Evolutionary conservation across 179 eudicot species (phyloP), one percentile per base, ranked within the genome.

Genomic region (Beta lomatogona): DNA sequence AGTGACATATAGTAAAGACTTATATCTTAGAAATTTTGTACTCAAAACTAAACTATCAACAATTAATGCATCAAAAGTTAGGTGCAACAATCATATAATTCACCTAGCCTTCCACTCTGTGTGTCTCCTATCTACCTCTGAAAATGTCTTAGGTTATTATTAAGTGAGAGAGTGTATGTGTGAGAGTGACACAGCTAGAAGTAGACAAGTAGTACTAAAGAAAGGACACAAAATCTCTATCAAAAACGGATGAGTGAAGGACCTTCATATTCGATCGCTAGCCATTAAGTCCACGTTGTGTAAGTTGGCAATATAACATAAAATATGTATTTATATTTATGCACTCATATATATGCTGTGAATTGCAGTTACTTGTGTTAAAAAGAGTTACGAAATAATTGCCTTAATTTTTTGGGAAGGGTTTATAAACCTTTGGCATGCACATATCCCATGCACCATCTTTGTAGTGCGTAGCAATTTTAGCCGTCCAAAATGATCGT

Each of bases 401-500:
- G 83, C 79, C 83, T 64, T 63, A 28, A 80, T 72, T 9, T 4
- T 60, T 80, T 80, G 82, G 71, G 60, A 70, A 41, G 64, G 58
- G 25, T 11, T 65, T 63, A 1, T 36, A 6, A 68, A 10, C 58
- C 28, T 61, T 28, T 61, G 53, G 53, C 66, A 57, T 58, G 45
- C 22, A 31, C 53, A 64, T 46, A 73, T 58, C 45, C 16, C 52
- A 81, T 73, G 67, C 84, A 83, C 73, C 59, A 82, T 87, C 86
- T 87, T 84, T 85, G 87, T 58, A 74, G 82, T 75, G 16, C 10
- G 65, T 76, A 76, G 44, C 10, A 61, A 21, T 78, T 81, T 66
- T 73, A 73, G 90, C 86, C 90, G 82, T 65, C 77, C 77, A 82
- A 54, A 80, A 80, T 70, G 82, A 78, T 84, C 80, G 86, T 59